These are phyloP conservation scores for Fraxinus velutina DNA, from an alignment of 305 asterid genomes.

Conservation along the genomic window DNA sequence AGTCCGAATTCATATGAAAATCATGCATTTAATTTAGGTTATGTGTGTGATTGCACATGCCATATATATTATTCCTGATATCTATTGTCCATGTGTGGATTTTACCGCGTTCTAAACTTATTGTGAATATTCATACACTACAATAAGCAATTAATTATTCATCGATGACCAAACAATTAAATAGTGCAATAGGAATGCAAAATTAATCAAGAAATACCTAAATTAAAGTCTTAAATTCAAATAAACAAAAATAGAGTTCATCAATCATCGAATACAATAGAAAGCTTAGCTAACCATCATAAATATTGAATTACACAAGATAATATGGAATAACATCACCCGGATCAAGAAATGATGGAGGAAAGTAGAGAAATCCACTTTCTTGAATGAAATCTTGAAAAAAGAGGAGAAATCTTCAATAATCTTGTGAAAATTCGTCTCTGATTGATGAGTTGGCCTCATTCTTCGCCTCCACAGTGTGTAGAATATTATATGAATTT, in stretches of 20 bases:
- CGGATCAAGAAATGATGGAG: background rate
- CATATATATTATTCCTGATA: too few relatives aligned
- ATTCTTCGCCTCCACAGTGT: background rate
- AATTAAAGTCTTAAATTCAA: background rate
- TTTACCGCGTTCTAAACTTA: background rate
- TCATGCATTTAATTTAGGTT: too few relatives aligned
- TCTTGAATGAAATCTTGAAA: background rate
- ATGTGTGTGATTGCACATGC: too few relatives aligned
- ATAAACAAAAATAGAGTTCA: too few relatives aligned
- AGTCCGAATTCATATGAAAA: too few relatives aligned
- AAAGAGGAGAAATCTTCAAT: background rate
- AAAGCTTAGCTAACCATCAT: background rate
- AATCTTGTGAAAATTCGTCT: background rate
- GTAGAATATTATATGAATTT: background rate
- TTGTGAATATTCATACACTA: background rate
- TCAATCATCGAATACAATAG: background rate
- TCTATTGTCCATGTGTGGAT: too few relatives aligned
- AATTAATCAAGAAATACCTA: too few relatives aligned
- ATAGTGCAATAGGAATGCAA: background rate
- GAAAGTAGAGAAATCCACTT: background rate
- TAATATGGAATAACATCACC: background rate
- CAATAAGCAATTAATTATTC: too few relatives aligned
- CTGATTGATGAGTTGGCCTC: background rate
- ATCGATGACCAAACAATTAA: background rate
- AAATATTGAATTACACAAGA: background rate